Evolutionary conservation across 169 alveolate species (phyloP).

Genomic region (Eimeria tenella): DNA sequence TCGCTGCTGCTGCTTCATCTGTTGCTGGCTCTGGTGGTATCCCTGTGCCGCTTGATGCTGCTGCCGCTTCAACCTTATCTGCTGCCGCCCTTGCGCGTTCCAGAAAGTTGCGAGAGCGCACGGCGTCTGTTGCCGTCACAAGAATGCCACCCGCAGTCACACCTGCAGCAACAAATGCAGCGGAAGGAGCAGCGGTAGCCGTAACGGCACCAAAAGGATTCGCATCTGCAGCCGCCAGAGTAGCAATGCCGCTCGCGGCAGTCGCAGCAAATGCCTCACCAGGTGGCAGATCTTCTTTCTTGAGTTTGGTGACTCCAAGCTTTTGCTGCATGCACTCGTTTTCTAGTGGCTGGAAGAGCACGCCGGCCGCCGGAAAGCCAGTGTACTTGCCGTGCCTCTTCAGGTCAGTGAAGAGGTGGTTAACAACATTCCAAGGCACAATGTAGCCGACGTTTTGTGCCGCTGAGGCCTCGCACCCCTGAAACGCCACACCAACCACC

Average conservation of each 20-base stretch:
- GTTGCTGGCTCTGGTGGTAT: background rate
- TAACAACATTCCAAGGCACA: constrained; percentile 87
- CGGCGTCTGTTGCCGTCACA: constrained; percentile 81
- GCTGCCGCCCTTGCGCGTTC: constrained; percentile 44
- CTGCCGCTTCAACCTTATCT: constrained; percentile 8
- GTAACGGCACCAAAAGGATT: background rate
- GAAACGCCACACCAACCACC: constrained; percentile 91
- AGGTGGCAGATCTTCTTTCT: constrained; percentile 45
- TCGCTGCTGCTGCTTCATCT: background rate
- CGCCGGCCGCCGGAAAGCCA: constrained; percentile 89
- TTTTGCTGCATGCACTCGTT: constrained; percentile 83
- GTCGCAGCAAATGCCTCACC: background rate
- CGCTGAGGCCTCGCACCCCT: constrained; percentile 85
- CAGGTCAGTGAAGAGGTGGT: constrained; percentile 85
- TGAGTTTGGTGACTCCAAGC: constrained; percentile 81
- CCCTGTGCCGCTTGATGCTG: background rate
- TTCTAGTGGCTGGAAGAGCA: constrained; percentile 86
- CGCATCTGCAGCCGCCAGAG: background rate
- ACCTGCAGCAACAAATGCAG: constrained; percentile 74
- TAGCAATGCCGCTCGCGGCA: background rate
- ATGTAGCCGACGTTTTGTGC: constrained; percentile 90
- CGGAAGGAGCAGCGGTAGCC: background rate
- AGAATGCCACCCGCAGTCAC: constrained; percentile 84
- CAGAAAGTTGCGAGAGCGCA: constrained; percentile 44
- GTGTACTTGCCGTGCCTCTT: constrained; percentile 80